phyloP scores from a whole-genome alignment of 75 land plant genomes.

The Pinus taeda region DNA sequence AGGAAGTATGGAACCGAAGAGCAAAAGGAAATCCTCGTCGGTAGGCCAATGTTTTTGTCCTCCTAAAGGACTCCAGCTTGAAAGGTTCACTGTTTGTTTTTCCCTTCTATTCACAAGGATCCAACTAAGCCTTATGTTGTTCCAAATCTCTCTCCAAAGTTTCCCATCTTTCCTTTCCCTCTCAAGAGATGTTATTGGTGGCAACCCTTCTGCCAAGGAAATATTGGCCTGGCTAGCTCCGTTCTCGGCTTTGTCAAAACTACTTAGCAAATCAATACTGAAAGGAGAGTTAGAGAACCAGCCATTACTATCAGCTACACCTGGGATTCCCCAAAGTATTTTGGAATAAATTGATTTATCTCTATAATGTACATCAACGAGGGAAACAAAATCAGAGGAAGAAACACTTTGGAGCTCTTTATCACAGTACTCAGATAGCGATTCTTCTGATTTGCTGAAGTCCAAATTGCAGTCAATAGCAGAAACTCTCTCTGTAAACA shows the following conservation, averaged over 20 bases:
- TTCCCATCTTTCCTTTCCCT: constrained; percentile 31
- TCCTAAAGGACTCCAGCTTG: constrained; percentile 43
- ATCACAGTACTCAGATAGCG: constrained; percentile 36
- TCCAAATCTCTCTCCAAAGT: constrained; percentile 33
- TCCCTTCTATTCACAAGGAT: constrained; percentile 29
- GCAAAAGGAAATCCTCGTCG: constrained; percentile 30
- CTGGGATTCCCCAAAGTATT: constrained; percentile 28
- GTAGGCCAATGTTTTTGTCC: constrained; percentile 45
- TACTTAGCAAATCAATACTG: constrained; percentile 24
- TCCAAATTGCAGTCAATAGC: constrained; percentile 18
- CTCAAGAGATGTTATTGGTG: constrained; percentile 11
- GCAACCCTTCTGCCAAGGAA: constrained; percentile 6
- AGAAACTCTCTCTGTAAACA: constrained; percentile 10
- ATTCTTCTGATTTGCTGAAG: constrained; percentile 32
- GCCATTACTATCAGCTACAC: constrained; percentile 14
- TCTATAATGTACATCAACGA: constrained; percentile 36
- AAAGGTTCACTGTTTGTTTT: constrained; percentile 27
- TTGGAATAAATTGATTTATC: constrained; percentile 26
- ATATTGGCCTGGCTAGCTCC: constrained; percentile 10
- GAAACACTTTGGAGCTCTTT: constrained; percentile 30
- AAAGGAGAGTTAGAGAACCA: constrained; percentile 52
- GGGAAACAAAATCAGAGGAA: constrained; percentile 30
- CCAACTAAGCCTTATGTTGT: constrained; percentile 40
- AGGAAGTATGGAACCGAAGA: constrained; percentile 36
- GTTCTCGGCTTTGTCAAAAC: constrained; percentile 2